Percentiles rank a stretch among this genome's conserved stretches.
phyloP scores from a whole-genome alignment of 345 rosid genomes.

The Moricandia arvensis region DNA sequence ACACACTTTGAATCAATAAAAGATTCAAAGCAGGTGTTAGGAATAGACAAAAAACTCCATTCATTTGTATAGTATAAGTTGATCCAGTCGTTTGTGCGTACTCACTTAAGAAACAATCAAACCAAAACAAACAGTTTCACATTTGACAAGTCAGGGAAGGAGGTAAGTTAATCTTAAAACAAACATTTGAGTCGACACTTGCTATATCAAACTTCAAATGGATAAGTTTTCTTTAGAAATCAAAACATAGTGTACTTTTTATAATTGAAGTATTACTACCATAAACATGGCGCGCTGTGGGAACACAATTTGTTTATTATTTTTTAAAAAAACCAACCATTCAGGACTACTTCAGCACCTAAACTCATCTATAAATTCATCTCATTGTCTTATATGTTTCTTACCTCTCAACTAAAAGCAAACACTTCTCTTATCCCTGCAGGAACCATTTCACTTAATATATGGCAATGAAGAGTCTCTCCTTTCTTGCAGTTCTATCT shows the following conservation, averaged over 20 bases:
- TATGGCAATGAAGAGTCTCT: not conserved
- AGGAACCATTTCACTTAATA: not conserved
- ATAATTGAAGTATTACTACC: not conserved
- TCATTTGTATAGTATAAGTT: not conserved
- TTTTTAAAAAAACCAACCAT: not conserved
- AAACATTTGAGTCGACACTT: not conserved
- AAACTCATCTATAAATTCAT: constrained; percentile 6
- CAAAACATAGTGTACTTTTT: not conserved
- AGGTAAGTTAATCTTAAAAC: not conserved
- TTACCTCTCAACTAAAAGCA: not conserved
- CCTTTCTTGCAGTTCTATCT: not conserved
- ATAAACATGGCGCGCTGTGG: not conserved
- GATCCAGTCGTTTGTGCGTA: not conserved
- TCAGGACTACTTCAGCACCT: not conserved
- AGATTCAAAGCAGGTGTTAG: not conserved
- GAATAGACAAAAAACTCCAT: not conserved
- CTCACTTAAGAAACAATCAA: constrained; percentile 16
- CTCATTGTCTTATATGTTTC: not conserved
- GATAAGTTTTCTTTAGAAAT: not conserved
- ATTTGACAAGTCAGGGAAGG: not conserved
- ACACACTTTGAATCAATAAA: not conserved
- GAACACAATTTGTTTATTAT: not conserved
- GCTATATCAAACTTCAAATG: constrained; percentile 3
- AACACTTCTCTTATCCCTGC: not conserved
- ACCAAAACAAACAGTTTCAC: not conserved